A percentile compares a stretch with the other conserved stretches of the same genome.
These are phyloP conservation scores for Beauveria sp. DNA, from an alignment of 2,329 filamentous ascomycete species.

Conservation along the genomic window DNA sequence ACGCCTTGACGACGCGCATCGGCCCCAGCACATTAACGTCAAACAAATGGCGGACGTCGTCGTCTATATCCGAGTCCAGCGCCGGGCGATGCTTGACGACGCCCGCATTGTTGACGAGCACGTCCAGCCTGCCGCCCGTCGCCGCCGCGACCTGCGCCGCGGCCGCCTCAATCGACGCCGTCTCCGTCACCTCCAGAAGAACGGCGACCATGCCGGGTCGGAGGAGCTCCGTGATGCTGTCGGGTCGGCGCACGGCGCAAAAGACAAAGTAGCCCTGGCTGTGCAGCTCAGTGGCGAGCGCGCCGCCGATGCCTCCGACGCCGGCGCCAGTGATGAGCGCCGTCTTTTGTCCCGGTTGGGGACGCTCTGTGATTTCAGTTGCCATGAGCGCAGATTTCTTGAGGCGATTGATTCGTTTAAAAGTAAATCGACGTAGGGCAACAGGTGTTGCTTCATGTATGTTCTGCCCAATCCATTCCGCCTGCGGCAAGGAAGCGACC, in stretches of 20 bases:
- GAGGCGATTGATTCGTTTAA: too few species aligned
- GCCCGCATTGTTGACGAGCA: constrained; percentile 13
- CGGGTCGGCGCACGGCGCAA: constrained; percentile 7
- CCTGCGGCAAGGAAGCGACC: too few species aligned
- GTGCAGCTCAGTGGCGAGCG: constrained; percentile 10
- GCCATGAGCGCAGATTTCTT: not conserved
- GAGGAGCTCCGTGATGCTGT: not conserved
- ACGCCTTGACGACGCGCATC: constrained; percentile 18
- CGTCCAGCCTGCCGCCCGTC: constrained; percentile 8
- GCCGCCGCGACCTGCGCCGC: not conserved
- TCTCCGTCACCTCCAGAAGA: constrained; percentile 8
- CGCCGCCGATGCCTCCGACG: constrained; percentile 12
- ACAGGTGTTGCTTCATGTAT: too few species aligned
- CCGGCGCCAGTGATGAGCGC: constrained; percentile 11
- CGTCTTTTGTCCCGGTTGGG: constrained; percentile 10
- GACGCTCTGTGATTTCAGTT: not conserved
- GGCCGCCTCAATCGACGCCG: constrained; percentile 1
- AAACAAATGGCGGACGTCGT: constrained; percentile 5
- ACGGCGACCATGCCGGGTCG: constrained; percentile 3
- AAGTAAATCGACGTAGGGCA: too few species aligned
- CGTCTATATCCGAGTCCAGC: constrained; percentile 12
- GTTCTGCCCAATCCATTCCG: too few species aligned
- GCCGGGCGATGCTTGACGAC: constrained; percentile 8
- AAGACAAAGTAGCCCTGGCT: constrained; percentile 11
- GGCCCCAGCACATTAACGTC: constrained; percentile 12